Conservation (phyloP, 2,329 filamentous ascomycete genomes). For the Cladorrhinum sp. region DNA sequence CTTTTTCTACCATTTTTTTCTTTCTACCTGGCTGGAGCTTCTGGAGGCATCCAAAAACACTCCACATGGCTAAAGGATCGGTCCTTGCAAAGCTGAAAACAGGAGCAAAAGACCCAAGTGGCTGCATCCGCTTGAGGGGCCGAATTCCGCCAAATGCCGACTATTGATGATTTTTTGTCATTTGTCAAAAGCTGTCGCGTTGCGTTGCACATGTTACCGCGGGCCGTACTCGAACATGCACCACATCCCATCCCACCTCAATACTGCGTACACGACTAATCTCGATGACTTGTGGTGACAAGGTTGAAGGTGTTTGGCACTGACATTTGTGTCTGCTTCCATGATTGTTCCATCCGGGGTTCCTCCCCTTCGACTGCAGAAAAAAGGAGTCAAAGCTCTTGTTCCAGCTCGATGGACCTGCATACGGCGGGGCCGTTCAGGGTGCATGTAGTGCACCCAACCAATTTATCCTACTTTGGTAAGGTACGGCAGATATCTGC, state of each 20-base stretch:
- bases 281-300: too few relatives aligned
- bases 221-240: constrained; percentile 8
- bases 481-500: not conserved
- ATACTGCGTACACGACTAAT: not conserved
- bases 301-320: not conserved
- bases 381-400: not conserved
- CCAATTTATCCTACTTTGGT: too few relatives aligned
- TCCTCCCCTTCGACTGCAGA: not conserved
- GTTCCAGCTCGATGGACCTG: not conserved
- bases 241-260: not conserved
- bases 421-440: not conserved
- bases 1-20: not conserved
- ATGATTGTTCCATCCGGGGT: not conserved
- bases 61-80: not conserved
- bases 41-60: not conserved
- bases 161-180: not conserved
- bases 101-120: not conserved
- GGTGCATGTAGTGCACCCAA: not conserved
- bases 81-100: constrained; percentile 1
- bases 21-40: too few relatives aligned
- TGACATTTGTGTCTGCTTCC: not conserved
- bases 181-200: not conserved
- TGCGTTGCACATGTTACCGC: too few relatives aligned
- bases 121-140: constrained; percentile 7
- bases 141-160: not conserved